Evolutionary conservation across 768 basidiomycete species (phyloP).

Genomic region (Kwoniella dejecticola): DNA sequence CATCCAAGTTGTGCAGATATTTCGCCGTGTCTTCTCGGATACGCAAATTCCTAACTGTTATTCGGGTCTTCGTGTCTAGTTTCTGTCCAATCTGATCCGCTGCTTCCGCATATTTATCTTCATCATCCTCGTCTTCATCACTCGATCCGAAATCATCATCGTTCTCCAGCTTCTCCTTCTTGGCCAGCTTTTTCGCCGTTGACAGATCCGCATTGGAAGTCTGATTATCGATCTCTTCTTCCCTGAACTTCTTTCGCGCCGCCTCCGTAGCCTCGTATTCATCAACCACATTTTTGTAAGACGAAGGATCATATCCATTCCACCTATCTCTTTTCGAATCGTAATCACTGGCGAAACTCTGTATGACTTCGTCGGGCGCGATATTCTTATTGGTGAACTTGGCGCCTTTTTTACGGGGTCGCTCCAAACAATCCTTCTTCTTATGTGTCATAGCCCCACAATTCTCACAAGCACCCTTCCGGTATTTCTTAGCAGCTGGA

Average conservation of each 20-base stretch:
- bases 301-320: conserved; percentile 93
- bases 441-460: conserved; percentile 97
- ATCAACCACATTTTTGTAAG: conserved; percentile 83
- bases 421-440: conserved; percentile 86
- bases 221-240: conserved; percentile 97
- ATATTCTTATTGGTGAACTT: conserved; percentile 89
- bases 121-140: conserved; percentile 77
- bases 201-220: conserved; percentile 82
- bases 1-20: conserved; percentile 94
- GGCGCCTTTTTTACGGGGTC: conserved; percentile 93
- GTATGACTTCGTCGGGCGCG: conserved; percentile 84
- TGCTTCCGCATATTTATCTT: conserved; percentile 97
- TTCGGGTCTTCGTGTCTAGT: conserved; percentile 94
- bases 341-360: conserved; percentile 70
- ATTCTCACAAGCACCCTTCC: conserved; percentile 98
- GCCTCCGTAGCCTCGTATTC: conserved; percentile 92
- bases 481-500: conserved; percentile 92
- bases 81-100: conserved; percentile 98
- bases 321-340: conserved; percentile 96
- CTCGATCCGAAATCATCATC: conserved; percentile 91
- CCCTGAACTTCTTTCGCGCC: conserved; percentile 82
- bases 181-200: conserved; percentile 79
- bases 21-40: conserved; percentile 99
- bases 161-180: conserved; percentile 57
- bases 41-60: conserved; percentile 95